These are phyloP conservation scores for Aristolochia californica DNA, from an alignment of 164 flowering plant species.

Conservation along the genomic window DNA sequence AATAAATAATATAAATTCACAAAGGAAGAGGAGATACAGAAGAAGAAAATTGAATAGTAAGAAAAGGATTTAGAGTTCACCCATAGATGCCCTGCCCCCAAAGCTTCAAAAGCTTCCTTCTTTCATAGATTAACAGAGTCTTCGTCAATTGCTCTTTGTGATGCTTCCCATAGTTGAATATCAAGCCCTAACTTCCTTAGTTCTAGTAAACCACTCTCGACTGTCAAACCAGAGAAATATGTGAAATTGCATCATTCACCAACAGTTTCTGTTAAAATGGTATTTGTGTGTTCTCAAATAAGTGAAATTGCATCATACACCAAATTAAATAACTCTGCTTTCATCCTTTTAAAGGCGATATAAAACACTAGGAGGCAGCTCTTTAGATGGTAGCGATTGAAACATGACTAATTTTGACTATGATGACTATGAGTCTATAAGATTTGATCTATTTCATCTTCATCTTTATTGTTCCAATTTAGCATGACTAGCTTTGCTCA, in stretches of 20 bases:
- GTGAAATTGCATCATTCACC: neutral
- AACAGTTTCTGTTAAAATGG: neutral
- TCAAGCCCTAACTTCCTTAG: conserved; percentile 72
- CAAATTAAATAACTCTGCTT: neutral
- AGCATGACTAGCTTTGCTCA: too few relatives aligned
- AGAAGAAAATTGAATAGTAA: too few relatives aligned
- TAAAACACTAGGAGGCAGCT: too few relatives aligned
- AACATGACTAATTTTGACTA: too few relatives aligned
- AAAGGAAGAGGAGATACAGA: too few relatives aligned
- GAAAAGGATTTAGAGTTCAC: too few relatives aligned
- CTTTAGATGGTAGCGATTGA: too few relatives aligned
- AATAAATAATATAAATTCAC: too few relatives aligned
- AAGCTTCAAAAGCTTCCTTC: neutral
- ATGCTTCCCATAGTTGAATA: conserved; percentile 62
- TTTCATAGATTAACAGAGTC: neutral
- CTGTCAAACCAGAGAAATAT: conserved; percentile 25
- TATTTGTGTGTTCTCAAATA: neutral
- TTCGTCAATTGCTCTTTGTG: conserved; percentile 30
- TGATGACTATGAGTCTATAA: too few relatives aligned
- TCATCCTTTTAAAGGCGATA: neutral
- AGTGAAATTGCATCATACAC: neutral
- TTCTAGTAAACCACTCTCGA: conserved; percentile 73
- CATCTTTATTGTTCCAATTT: too few relatives aligned
- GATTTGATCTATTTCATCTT: too few relatives aligned
- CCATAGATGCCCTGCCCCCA: neutral